These are phyloP conservation scores for Agaricus subrufescens DNA, from an alignment of 768 basidiomycete genomes.

Conservation along the genomic window DNA sequence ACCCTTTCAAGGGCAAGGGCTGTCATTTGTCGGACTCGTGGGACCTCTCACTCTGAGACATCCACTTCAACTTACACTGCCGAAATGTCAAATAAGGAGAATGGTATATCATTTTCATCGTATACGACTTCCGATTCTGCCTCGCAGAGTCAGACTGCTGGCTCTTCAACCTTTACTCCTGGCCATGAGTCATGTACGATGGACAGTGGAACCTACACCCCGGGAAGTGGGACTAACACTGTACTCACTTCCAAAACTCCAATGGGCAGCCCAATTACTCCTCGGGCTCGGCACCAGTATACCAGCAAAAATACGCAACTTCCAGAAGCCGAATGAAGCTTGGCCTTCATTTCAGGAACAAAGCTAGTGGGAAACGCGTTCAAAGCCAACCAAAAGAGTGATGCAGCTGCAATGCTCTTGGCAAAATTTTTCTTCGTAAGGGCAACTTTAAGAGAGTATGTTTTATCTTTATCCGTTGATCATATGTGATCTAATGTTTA, in stretches of 20 bases:
- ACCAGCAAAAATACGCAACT: conserved; percentile 69
- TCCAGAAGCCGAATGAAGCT: conserved; percentile 57
- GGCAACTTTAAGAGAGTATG: conserved; percentile 57
- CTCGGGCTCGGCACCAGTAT: conserved; percentile 82
- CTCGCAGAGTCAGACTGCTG: neutral
- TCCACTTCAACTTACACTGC: conserved; percentile 38
- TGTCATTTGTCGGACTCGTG: conserved; percentile 45
- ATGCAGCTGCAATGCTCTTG: conserved; percentile 83
- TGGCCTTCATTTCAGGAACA: conserved; percentile 60
- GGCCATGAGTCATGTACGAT: conserved; percentile 18
- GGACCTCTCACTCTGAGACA: conserved; percentile 39
- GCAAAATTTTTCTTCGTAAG: conserved; percentile 73
- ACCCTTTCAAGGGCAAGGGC: conserved; percentile 53
- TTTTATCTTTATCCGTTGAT: conserved; percentile 2
- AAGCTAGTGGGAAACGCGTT: conserved; percentile 75
- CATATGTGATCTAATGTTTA: neutral
- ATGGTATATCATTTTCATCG: conserved; percentile 20
- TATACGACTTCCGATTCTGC: neutral
- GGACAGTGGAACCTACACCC: conserved; percentile 23
- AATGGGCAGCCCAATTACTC: conserved; percentile 77
- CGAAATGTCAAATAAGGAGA: conserved; percentile 55
- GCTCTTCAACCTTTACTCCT: conserved; percentile 10
- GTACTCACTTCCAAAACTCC: too few species aligned
- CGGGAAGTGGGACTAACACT: conserved; percentile 24
- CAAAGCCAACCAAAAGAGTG: conserved; percentile 71